phyloP scores from a whole-genome alignment of 1,139 yeast genomes.

The Arxiozyma telluris region DNA sequence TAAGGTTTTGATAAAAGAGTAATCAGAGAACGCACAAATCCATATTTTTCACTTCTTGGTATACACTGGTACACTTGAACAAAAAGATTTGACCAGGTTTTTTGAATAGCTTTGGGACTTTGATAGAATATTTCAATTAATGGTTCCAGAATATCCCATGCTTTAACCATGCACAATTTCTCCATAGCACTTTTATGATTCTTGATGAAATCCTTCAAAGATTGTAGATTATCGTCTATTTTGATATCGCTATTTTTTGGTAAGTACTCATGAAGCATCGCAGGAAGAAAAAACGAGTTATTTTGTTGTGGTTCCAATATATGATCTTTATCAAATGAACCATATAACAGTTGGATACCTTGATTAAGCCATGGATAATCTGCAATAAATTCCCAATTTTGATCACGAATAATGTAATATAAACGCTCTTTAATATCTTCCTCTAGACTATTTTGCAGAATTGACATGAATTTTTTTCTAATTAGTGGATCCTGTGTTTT shows the following conservation, averaged over 20 bases:
- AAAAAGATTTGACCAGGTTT: slow-evolving; percentile 79
- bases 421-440: slow-evolving; percentile 69
- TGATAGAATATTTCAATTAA: slow-evolving; percentile 75
- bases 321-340: slow-evolving; percentile 54
- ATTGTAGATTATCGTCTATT: slow-evolving; percentile 1
- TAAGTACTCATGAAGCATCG: slow-evolving; percentile 37
- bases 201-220: slow-evolving; percentile 35
- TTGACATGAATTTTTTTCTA: slow-evolving; percentile 70
- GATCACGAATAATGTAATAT: slow-evolving; percentile 79
- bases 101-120: slow-evolving; percentile 68
- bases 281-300: slow-evolving; percentile 48
- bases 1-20: slow-evolving; percentile 80
- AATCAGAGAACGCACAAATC: slow-evolving; percentile 71
- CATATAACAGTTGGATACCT: slow-evolving; percentile 79
- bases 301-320: slow-evolving; percentile 42
- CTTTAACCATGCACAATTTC: slow-evolving; percentile 38
- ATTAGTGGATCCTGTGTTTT: slow-evolving; percentile 68
- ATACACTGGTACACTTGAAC: slow-evolving; percentile 70
- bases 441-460: slow-evolving; percentile 74
- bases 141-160: slow-evolving; percentile 59
- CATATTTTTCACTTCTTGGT: slow-evolving; percentile 72
- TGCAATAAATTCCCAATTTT: slow-evolving; percentile 92
- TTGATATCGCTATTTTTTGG: slow-evolving; percentile 10
- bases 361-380: slow-evolving; percentile 95
- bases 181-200: slow-evolving; percentile 47